Conservation (phyloP, 2,329 filamentous ascomycete genomes). For the Diaporthe caulivora region DNA sequence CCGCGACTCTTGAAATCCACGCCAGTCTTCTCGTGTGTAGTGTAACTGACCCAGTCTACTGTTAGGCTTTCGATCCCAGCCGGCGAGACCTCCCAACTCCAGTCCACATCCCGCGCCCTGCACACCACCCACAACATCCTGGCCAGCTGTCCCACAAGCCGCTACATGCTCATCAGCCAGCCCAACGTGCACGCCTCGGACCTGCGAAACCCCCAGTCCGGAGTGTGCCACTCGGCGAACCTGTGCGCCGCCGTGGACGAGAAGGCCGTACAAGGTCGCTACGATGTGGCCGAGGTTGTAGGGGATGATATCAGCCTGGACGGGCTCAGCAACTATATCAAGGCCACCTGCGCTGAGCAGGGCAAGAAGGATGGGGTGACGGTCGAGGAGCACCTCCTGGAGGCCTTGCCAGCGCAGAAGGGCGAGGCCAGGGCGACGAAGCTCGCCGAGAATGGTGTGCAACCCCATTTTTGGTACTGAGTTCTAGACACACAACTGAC, state of each 20-base stretch:
- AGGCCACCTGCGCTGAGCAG: constrained; percentile 57
- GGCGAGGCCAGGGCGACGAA: constrained; percentile 59
- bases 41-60: constrained; percentile 34
- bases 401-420: constrained; percentile 52
- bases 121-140: constrained; percentile 65
- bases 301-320: constrained; percentile 58
- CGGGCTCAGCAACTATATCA: constrained; percentile 53
- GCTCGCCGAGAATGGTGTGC: constrained; percentile 62
- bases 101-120: constrained; percentile 60
- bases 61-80: constrained; percentile 49
- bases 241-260: constrained; percentile 57
- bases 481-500: background rate
- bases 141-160: constrained; percentile 76
- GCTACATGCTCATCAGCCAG: constrained; percentile 84
- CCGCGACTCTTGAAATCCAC: background rate
- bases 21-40: constrained; percentile 31
- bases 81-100: constrained; percentile 56
- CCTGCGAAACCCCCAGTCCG: constrained; percentile 63
- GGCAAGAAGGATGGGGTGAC: constrained; percentile 48
- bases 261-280: constrained; percentile 53
- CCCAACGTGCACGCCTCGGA: constrained; percentile 79
- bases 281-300: constrained; percentile 69
- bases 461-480: constrained; percentile 42
- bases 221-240: constrained; percentile 65
- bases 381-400: constrained; percentile 57